Evolutionary conservation across 1,284 basidiomycete genomes (phyloP), one percentile per base, ranked within the genome.

Genomic region (Puccinia coronata): DNA sequence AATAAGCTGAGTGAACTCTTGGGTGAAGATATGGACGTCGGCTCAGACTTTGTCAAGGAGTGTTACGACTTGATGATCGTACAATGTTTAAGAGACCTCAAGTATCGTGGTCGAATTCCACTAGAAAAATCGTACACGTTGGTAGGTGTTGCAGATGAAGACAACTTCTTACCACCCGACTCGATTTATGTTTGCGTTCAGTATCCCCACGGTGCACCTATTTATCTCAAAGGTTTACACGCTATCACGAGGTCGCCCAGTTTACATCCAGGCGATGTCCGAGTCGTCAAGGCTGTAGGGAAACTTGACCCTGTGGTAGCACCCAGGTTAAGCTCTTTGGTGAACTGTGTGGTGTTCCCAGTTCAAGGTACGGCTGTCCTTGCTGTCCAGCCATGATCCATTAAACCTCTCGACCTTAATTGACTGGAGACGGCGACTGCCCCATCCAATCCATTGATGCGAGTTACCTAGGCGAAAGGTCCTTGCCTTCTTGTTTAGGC

Each of bases 141-240:
- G 3, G 91, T 93, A 25, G 92, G 92, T 2, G 88, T 93, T n/a
- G 91, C 91, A 8, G 92, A 93, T 84, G 92, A 93, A 86, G 91
- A 91, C 1, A 89, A 90, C 2, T 88, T 89, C 0, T 91, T 92
- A 82, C 86, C 86, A 78, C 88, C 89, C 82, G 89, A 88, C 0
- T 86, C 91, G 82, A 90, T 92, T 8, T 92, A 89, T 83, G 92
- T 91, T 91, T 92, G 91, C 82, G 85, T 91, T 51, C 90, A 91
- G 83, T 82, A 85, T 51, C 87, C 88, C 6, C 87, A 84, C 0
- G 88, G 90, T 31, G 83, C 89, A 71, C 90, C 90, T 0, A 87
- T 81, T 23, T 91, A 88, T 85, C 83, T 92, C 8, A 84, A 89
- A 84, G 91, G 91, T 55, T 85, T 86, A 71, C 90, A 90, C 80